Conservation (phyloP, 2,329 filamentous ascomycete species). For the Polychaeton citri region DNA sequence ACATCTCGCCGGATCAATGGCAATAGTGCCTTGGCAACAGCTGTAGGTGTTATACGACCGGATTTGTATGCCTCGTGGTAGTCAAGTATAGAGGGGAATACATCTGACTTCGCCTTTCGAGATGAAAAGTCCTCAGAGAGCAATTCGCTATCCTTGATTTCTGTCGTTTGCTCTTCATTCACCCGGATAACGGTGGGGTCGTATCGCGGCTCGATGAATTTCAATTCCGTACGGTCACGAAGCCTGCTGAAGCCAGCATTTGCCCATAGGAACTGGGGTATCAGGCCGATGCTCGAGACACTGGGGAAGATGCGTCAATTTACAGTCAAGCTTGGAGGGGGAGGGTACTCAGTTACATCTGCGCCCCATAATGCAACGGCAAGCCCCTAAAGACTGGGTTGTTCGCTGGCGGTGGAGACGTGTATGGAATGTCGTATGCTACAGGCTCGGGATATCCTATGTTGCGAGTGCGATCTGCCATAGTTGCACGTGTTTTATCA, state of each 20-base stretch:
- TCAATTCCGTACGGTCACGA: constrained; percentile 40
- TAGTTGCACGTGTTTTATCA: too few species aligned
- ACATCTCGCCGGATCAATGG: constrained; percentile 53
- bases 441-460: too few species aligned
- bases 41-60: constrained; percentile 55
- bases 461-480: too few species aligned
- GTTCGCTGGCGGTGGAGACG: constrained; percentile 25
- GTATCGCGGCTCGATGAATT: constrained; percentile 39
- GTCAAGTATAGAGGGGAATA: constrained; percentile 49
- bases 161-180: constrained; percentile 20
- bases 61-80: constrained; percentile 64
- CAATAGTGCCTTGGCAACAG: constrained; percentile 58
- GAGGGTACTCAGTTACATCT: constrained; percentile 35
- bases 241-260: constrained; percentile 55
- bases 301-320: constrained; percentile 27
- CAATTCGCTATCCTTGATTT: constrained; percentile 3
- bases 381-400: constrained; percentile 61
- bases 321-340: background rate
- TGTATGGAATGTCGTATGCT: constrained; percentile 22
- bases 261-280: constrained; percentile 55
- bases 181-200: constrained; percentile 47
- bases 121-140: constrained; percentile 6
- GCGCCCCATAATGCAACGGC: constrained; percentile 47
- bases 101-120: constrained; percentile 10
- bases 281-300: constrained; percentile 40